Conservation (phyloP, 2,329 filamentous ascomycete genomes). For the Epichloe brachyelytri region DNA sequence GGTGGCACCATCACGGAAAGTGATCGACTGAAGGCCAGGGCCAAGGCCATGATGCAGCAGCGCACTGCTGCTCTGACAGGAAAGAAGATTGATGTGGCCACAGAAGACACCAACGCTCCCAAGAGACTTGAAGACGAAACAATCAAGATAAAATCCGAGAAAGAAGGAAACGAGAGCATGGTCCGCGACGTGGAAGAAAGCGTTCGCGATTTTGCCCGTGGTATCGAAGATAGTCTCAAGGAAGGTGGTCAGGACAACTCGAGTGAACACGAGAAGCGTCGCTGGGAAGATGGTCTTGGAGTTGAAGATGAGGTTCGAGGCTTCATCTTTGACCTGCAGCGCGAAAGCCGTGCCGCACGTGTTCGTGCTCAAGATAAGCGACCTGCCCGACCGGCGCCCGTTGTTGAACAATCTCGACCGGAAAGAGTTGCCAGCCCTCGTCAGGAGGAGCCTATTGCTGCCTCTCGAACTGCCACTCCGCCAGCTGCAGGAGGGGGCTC, state of each 20-base stretch:
- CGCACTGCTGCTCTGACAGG: slow-evolving; percentile 85
- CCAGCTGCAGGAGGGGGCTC: slow-evolving; percentile 46
- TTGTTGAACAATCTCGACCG: slow-evolving; percentile 31
- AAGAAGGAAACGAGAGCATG: slow-evolving; percentile 93
- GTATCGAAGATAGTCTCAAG: slow-evolving; percentile 78
- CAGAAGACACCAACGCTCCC: slow-evolving; percentile 66
- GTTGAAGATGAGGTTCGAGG: slow-evolving; percentile 96
- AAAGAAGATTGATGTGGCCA: slow-evolving; percentile 54
- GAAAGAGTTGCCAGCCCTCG: slow-evolving; percentile 28
- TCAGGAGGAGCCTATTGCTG: slow-evolving; percentile 38
- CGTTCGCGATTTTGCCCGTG: slow-evolving; percentile 72
- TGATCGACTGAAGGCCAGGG: slow-evolving; percentile 85
- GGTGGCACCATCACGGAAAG: slow-evolving; percentile 84
- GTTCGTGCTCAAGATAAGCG: slow-evolving; percentile 48
- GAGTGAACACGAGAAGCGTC: slow-evolving; percentile 77
- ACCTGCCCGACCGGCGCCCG: slow-evolving; percentile 26
- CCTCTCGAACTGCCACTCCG: slow-evolving; percentile 36
- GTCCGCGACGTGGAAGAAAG: slow-evolving; percentile 94
- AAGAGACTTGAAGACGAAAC: slow-evolving; percentile 84
- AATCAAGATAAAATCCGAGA: slow-evolving; percentile 66
- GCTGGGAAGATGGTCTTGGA: slow-evolving; percentile 92
- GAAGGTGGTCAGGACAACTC: slow-evolving; percentile 63
- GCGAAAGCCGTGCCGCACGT: slow-evolving; percentile 65
- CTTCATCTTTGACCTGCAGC: slow-evolving; percentile 93
- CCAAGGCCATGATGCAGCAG: slow-evolving; percentile 98